These are phyloP conservation scores for Penicillium sp. DNA, from an alignment of 2,329 filamentous ascomycete species.

Conservation along the genomic window DNA sequence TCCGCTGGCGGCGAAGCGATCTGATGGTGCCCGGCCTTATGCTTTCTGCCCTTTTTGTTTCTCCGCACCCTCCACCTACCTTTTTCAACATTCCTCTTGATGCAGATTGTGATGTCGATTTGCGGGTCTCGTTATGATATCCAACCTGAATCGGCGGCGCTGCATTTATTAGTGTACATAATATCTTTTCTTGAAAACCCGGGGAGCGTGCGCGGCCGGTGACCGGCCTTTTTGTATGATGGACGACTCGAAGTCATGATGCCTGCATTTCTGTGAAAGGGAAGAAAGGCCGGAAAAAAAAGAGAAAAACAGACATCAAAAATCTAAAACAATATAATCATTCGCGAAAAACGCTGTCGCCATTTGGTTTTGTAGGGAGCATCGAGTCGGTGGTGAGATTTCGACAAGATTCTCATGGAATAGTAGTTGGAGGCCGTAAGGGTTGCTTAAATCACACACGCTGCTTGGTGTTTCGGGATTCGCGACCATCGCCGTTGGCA, in stretches of 20 bases:
- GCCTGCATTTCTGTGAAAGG: conserved; percentile 33
- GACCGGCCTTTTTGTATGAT: conserved; percentile 29
- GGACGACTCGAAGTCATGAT: conserved; percentile 39
- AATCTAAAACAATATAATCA: conserved; percentile 32
- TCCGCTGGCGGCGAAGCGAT: conserved; percentile 19
- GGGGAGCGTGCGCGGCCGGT: conserved; percentile 13
- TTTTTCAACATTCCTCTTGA: conserved; percentile 10
- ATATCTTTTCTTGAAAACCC: conserved; percentile 13
- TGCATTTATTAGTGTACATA: conserved; percentile 42
- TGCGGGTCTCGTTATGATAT: background rate
- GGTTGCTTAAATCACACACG: conserved; percentile 18
- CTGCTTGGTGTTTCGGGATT: conserved; percentile 30
- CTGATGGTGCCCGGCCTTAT: conserved; percentile 14
- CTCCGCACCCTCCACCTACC: conserved; percentile 6
- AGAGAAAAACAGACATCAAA: conserved; percentile 30
- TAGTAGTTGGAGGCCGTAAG: background rate
- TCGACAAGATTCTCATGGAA: background rate
- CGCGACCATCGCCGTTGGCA: conserved; percentile 23
- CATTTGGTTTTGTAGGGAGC: conserved; percentile 8
- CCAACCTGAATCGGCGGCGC: conserved; percentile 8
- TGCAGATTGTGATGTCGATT: conserved; percentile 12
- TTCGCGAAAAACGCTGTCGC: conserved; percentile 18
- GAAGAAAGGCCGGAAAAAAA: conserved; percentile 13
- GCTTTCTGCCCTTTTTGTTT: conserved; percentile 9
- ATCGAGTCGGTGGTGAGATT: conserved; percentile 1